Percentiles rank a stretch among this genome's conserved stretches.
phyloP scores from a whole-genome alignment of 371 early-diverging fungal genomes.

The Mortierella sp. region DNA sequence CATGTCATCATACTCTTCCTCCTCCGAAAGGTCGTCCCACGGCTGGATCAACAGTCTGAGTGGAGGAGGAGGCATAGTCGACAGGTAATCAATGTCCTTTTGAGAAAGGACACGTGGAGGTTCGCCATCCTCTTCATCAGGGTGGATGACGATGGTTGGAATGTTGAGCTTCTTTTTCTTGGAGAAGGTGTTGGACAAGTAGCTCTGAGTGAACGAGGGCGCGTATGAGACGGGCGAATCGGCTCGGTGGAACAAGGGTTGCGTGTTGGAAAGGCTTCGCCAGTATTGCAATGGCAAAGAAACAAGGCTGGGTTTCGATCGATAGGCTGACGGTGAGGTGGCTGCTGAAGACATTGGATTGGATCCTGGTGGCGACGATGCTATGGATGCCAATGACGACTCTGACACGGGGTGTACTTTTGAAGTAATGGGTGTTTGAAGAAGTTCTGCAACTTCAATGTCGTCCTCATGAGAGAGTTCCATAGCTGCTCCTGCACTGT shows the following conservation, averaged over 20 bases:
- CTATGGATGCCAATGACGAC: no score
- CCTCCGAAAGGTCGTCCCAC: conserved; percentile 20
- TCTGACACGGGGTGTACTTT: no score
- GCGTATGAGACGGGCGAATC: conserved; percentile 6
- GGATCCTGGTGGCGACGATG: neutral
- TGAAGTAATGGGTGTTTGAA: no score
- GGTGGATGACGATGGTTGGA: conserved; percentile 47
- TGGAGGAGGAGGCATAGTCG: conserved; percentile 39
- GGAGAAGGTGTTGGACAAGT: conserved; percentile 17
- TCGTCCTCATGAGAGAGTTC: no score
- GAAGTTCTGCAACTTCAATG: no score
- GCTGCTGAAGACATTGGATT: neutral
- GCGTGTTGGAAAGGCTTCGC: conserved; percentile 10
- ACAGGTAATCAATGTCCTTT: conserved; percentile 46
- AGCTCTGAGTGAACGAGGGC: conserved; percentile 13
- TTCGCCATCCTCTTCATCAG: conserved; percentile 46
- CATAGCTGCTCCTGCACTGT: no score
- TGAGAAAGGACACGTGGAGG: conserved; percentile 33
- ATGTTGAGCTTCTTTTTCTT: conserved; percentile 25
- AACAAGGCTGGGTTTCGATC: conserved; percentile 10
- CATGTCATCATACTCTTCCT: conserved; percentile 23
- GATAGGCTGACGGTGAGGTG: neutral
- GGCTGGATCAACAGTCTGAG: conserved; percentile 25
- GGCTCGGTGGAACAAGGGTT: neutral
- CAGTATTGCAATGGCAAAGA: conserved; percentile 20